Base-by-base conservation (phyloP, 228 moss, liverwort and hornwort species). In the Sphagnum fallax region DNA sequence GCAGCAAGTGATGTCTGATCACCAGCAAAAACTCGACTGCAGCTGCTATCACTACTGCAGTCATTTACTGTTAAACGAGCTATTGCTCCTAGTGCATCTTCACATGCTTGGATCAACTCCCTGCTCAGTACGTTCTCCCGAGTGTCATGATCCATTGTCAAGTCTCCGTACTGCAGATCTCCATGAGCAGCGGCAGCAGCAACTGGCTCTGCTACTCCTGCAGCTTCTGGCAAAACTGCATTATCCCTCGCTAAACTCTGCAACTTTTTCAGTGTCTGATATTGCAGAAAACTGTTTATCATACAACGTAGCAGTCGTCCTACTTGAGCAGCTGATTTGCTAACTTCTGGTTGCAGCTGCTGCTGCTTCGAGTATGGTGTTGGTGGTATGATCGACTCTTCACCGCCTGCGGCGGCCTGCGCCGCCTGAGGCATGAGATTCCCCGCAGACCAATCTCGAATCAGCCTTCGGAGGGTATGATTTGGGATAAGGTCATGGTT, bases 371-470 rank as follows among this genome's bases (percentile, higher is more conserved):
- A 32, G 32, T 32, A 32, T 32, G 32, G 55, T 53, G 68, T 83
- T 5, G 92, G 95, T 0, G 90, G 85, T 5, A 90, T 82, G 50
- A 90, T 87, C 69, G 85, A 70, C 67, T 91, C 91, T 60, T 85
- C 79, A 1, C 85, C 89, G 32, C 32, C 32, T 32, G 32, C 32
- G 32, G 32, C 32, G 32, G 32, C 32, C 32, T 32, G 32, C 32
- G 32, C 32, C 32, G 32, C 32, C 32, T 32, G 32, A 6, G 70
- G 73, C 0, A 81, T 66, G 7, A 65, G 64, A 63, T 95, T 91
- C 58, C 75, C 59, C 4, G 86, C 89, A 52, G 90, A 87, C 95
- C 95, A 95, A 52, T 49, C 83, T 58, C 89, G 89, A 66, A 95
- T 95, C 50, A 95, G 70, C 12, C 87, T 74, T 49, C 76, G 83